A percentile compares a stretch with the other conserved stretches of the same genome.
phyloP scores from a whole-genome alignment of 805 yeast genomes.

The Lachancea lanzarotensis region DNA sequence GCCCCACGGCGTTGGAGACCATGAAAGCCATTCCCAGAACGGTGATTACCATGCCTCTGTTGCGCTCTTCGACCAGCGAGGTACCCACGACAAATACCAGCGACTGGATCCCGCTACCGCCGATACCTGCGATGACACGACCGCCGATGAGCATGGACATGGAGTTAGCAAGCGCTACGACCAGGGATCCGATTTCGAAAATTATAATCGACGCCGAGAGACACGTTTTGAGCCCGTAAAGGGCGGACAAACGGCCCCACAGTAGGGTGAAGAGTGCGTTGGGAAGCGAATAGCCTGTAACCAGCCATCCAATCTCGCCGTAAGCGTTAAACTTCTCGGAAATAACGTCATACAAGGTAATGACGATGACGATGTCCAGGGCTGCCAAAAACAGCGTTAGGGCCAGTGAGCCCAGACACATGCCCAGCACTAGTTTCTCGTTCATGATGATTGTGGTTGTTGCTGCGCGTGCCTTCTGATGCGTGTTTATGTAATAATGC shows the following conservation, averaged over 20 bases:
- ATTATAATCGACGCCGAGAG: slow-evolving; percentile 45
- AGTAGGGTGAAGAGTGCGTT: slow-evolving; percentile 47
- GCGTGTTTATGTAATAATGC: no score
- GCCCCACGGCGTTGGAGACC: slow-evolving; percentile 51
- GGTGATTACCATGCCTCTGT: slow-evolving; percentile 23
- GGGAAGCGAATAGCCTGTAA: slow-evolving; percentile 49
- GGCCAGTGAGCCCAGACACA: slow-evolving; percentile 15
- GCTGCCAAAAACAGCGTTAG: slow-evolving; percentile 35
- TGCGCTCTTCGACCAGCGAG: slow-evolving; percentile 20
- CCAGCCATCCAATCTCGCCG: slow-evolving; percentile 51
- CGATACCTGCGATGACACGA: slow-evolving; percentile 62
- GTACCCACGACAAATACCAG: slow-evolving; percentile 51
- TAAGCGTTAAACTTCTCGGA: slow-evolving; percentile 45
- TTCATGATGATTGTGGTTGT: neutral
- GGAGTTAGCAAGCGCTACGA: slow-evolving; percentile 47
- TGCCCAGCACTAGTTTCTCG: neutral
- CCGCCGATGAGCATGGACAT: slow-evolving; percentile 65
- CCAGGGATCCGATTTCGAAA: slow-evolving; percentile 57
- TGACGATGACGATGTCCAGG: slow-evolving; percentile 51
- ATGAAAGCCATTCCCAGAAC: slow-evolving; percentile 34
- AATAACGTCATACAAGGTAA: slow-evolving; percentile 44
- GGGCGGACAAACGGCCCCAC: slow-evolving; percentile 63
- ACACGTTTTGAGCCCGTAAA: slow-evolving; percentile 50
- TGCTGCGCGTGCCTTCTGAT: no score
- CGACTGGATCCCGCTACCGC: slow-evolving; percentile 62